Base-by-base conservation (phyloP, 2,329 filamentous ascomycete genomes). In the Penicillium sp. region DNA sequence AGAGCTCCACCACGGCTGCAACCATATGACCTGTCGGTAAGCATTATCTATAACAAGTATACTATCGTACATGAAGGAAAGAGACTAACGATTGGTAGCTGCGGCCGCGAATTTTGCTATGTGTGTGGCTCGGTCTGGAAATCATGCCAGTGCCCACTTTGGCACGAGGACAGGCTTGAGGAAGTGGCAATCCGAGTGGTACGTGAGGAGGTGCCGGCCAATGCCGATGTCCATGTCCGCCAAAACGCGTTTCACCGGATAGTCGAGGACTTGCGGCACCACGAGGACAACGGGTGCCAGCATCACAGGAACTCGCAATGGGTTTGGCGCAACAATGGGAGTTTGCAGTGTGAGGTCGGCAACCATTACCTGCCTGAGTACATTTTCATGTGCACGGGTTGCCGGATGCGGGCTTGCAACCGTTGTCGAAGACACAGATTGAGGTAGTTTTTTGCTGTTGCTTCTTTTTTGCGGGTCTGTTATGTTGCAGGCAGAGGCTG, bases 11-110 rank as follows among this genome's bases (percentile, higher is more conserved):
- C 25, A 42, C 4, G 60, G 61, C 27, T 64, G 60, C 18, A 56
- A 58, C 27, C 60, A 64, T 50, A 64, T 64, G 3, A 57, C 42
- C 1, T 61, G 61, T 38, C 51, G 51, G 61, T 64, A 53, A 39
- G 56, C 12, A 5, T 3, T 35, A n/a, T 18, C 16, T 35, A 38
- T 5, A 16, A 13, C 29, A 41, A 35, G 13, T 16, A 12, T 44
- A 5, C 6, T 27, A 32, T 18, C 16, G 8, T 37, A 13, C 9
- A 25, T 31, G 9, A n/a, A 35, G 6, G 15, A 35, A 41, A 15
- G 18, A 25, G 21, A 21, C 46, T 58, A 44, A 60, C 29, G 3
- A 18, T n/a, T 37, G 16, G 13, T 25, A 58, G 56, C 3, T 60
- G 58, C 7, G 58, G 56, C 1, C 23, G 41, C 8, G 41, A 60